These are phyloP conservation scores for Neoscytalidium dimidiatum DNA, from an alignment of 2,329 filamentous ascomycete genomes.

Conservation along the genomic window DNA sequence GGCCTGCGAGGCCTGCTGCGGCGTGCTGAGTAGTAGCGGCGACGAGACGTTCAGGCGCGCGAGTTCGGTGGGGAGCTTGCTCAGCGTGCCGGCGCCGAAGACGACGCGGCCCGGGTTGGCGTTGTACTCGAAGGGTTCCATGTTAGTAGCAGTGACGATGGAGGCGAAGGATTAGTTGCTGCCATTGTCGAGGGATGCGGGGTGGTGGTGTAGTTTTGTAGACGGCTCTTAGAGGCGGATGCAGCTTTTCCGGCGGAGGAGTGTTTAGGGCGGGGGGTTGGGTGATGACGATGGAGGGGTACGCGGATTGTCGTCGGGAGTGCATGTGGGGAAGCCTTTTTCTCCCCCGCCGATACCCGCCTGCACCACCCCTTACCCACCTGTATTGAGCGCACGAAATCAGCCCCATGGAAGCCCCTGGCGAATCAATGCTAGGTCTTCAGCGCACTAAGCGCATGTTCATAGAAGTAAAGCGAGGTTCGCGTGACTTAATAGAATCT, in stretches of 20 bases:
- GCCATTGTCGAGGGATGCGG: not conserved
- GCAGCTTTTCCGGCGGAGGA: not conserved
- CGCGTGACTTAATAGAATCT: too few species aligned
- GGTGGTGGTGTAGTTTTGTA: not conserved
- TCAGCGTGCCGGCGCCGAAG: constrained; percentile 58
- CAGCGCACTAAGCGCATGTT: too few species aligned
- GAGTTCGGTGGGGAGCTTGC: constrained; percentile 49
- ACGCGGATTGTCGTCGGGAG: not conserved
- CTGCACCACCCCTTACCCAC: too few species aligned
- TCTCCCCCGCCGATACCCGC: not conserved
- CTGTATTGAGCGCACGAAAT: too few species aligned
- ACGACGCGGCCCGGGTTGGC: constrained; percentile 56
- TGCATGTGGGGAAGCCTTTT: not conserved
- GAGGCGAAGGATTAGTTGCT: not conserved
- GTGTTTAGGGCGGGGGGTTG: not conserved
- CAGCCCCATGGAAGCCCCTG: too few species aligned
- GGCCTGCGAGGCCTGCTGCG: constrained; percentile 52
- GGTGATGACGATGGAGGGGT: not conserved
- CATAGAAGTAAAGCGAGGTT: too few species aligned
- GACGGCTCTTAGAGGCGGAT: not conserved
- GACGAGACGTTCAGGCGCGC: constrained; percentile 49
- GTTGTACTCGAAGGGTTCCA: constrained; percentile 60
- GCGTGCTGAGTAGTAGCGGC: constrained; percentile 60
- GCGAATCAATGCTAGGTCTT: too few species aligned
- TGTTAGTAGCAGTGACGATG: constrained; percentile 25